Evolutionary conservation across 768 basidiomycete species (phyloP).

Genomic region (Mycena galopus): DNA sequence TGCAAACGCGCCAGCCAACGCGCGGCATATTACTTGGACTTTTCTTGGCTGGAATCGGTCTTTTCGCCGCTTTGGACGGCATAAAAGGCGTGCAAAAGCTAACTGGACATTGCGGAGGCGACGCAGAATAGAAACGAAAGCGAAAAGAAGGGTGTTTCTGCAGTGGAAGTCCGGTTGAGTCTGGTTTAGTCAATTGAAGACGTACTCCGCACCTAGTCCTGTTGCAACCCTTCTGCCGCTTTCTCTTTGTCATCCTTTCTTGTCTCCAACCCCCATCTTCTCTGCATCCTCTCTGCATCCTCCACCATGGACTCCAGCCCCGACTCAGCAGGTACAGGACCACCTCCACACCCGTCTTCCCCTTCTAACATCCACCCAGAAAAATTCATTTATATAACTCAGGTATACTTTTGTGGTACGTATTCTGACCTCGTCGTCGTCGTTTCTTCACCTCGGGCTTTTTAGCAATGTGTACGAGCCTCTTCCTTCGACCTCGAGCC

Average conservation of each 20-base stretch:
- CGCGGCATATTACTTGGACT: not conserved
- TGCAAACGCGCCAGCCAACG: not conserved
- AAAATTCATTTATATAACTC: constrained; percentile 75
- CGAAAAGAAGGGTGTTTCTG: constrained; percentile 26
- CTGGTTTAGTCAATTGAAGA: too few relatives aligned
- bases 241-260: constrained; percentile 33
- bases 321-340: constrained; percentile 33
- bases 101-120: constrained; percentile 34
- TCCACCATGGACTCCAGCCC: constrained; percentile 44
- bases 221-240: constrained; percentile 1
- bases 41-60: not conserved
- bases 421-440: constrained; percentile 44
- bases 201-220: constrained; percentile 22
- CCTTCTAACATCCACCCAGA: constrained; percentile 66
- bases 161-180: constrained; percentile 7
- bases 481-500: constrained; percentile 2
- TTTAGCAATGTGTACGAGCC: constrained; percentile 78
- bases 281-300: constrained; percentile 29
- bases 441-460: constrained; percentile 47
- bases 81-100: constrained; percentile 17
- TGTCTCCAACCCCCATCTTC: constrained; percentile 36
- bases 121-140: constrained; percentile 26
- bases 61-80: constrained; percentile 26
- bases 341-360: constrained; percentile 42
- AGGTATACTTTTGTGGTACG: constrained; percentile 90